These are phyloP conservation scores for Chytriomyces confervae DNA, from an alignment of 192 early-diverging fungal genomes.

Conservation along the genomic window DNA sequence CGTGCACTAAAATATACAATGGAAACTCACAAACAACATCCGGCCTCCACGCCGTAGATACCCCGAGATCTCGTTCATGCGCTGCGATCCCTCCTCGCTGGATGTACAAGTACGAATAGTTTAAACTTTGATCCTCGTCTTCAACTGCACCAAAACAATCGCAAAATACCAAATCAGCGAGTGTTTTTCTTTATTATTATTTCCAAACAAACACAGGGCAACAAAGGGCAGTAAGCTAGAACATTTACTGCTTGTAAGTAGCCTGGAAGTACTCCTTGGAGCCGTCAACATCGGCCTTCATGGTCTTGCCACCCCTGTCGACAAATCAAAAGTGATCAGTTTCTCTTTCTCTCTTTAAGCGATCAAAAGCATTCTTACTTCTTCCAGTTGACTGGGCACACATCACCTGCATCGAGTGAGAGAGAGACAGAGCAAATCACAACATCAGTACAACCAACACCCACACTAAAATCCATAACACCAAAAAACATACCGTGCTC, in stretches of 20 bases:
- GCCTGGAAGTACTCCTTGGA: conserved; percentile 37
- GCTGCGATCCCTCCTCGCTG: too few species aligned
- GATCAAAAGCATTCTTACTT: conserved; percentile 33
- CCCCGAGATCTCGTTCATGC: too few species aligned
- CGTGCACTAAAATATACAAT: too few species aligned
- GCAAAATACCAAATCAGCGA: neutral
- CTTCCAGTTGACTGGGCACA: conserved; percentile 65
- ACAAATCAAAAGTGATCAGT: conserved; percentile 21
- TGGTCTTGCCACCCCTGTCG: conserved; percentile 49
- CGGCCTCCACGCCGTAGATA: too few species aligned
- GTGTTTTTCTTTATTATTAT: too few species aligned
- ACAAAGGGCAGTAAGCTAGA: neutral
- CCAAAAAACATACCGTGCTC: conserved; percentile 38
- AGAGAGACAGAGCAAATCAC: too few species aligned
- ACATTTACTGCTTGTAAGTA: conserved; percentile 5
- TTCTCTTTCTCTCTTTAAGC: neutral
- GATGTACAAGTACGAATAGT: too few species aligned
- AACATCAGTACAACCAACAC: too few species aligned
- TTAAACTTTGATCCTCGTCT: neutral
- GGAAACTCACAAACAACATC: too few species aligned
- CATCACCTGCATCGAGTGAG: conserved; percentile 46
- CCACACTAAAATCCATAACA: too few species aligned
- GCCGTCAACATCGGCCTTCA: conserved; percentile 49
- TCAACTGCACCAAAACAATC: neutral
- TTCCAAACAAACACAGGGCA: neutral